Evolutionary conservation across 306 rosid genomes (phyloP).

Genomic region (Trifolium dubium): DNA sequence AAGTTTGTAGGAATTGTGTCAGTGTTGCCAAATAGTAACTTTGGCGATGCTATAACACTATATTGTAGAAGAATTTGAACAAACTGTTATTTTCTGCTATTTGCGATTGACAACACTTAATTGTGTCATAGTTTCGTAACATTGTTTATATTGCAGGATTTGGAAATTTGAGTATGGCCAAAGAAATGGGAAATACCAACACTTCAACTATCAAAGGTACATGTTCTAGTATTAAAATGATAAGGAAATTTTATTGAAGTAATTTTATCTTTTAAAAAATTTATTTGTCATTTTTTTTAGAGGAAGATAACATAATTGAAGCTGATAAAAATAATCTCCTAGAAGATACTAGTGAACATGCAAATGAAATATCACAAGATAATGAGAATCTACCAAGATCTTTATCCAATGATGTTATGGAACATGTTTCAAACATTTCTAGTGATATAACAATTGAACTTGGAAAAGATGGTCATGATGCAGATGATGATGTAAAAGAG

Average conservation of each 20-base stretch:
- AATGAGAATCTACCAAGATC: constrained; percentile 37
- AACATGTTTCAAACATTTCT: constrained; percentile 38
- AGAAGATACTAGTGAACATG: constrained; percentile 35
- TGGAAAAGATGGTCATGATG: constrained; percentile 21
- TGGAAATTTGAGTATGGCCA: constrained; percentile 70
- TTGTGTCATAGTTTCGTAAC: constrained; percentile 33
- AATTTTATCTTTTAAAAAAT: background rate
- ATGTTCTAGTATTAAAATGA: constrained; percentile 18
- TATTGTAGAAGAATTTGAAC: background rate
- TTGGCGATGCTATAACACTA: background rate
- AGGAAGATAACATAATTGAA: constrained; percentile 57
- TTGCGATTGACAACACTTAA: background rate
- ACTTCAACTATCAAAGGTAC: constrained; percentile 71
- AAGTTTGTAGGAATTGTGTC: too few relatives aligned
- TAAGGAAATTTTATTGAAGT: background rate
- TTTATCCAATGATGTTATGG: constrained; percentile 35
- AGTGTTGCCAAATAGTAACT: background rate
- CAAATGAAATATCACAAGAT: constrained; percentile 42
- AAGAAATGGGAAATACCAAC: constrained; percentile 87
- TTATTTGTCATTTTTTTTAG: constrained; percentile 47
- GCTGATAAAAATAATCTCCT: constrained; percentile 23
- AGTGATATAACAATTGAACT: constrained; percentile 41
- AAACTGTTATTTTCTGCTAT: background rate
- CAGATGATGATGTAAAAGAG: constrained; percentile 42
- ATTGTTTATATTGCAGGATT: constrained; percentile 62